Percentiles rank a stretch among this genome's conserved stretches.
phyloP scores from a whole-genome alignment of 805 yeast genomes.

The Brettanomyces custersianus region DNA sequence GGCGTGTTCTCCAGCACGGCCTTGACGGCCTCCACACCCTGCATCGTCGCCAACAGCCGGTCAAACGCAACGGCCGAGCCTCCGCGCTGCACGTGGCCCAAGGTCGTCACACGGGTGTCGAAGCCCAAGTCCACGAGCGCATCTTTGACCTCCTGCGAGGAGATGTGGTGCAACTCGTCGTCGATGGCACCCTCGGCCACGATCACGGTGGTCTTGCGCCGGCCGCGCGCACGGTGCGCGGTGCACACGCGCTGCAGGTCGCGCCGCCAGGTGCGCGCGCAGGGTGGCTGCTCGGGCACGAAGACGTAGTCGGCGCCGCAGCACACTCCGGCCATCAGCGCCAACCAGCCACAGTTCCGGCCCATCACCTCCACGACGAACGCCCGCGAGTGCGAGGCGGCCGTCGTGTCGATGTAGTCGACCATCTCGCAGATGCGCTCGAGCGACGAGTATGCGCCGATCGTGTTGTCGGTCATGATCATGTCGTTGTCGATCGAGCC shows the following conservation, averaged over 20 bases:
- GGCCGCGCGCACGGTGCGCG: constrained; percentile 62
- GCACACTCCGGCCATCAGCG: constrained; percentile 70
- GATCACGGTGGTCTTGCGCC: constrained; percentile 69
- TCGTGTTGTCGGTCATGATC: constrained; percentile 78
- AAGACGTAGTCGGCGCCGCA: constrained; percentile 75
- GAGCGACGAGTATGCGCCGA: constrained; percentile 72
- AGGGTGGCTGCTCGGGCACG: constrained; percentile 74
- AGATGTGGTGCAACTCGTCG: constrained; percentile 56
- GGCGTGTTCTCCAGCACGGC: constrained; percentile 64
- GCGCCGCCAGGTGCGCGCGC: constrained; percentile 53
- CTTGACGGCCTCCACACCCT: constrained; percentile 75
- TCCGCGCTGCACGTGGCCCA: constrained; percentile 81
- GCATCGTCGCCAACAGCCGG: constrained; percentile 63
- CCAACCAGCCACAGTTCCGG: constrained; percentile 85
- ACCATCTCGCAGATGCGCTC: constrained; percentile 67
- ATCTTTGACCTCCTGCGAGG: constrained; percentile 55
- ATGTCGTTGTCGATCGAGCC: constrained; percentile 83
- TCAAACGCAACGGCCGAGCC: constrained; percentile 75
- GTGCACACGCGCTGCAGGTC: constrained; percentile 55
- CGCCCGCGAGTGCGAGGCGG: constrained; percentile 74
- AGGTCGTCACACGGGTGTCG: constrained; percentile 69
- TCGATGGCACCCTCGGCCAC: constrained; percentile 83
- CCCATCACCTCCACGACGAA: constrained; percentile 87
- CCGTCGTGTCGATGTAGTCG: constrained; percentile 80
- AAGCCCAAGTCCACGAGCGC: constrained; percentile 60